Percentiles rank a stretch among this genome's conserved stretches.
phyloP scores from a whole-genome alignment of 805 yeast genomes.

The Teunomyces pallodes region DNA sequence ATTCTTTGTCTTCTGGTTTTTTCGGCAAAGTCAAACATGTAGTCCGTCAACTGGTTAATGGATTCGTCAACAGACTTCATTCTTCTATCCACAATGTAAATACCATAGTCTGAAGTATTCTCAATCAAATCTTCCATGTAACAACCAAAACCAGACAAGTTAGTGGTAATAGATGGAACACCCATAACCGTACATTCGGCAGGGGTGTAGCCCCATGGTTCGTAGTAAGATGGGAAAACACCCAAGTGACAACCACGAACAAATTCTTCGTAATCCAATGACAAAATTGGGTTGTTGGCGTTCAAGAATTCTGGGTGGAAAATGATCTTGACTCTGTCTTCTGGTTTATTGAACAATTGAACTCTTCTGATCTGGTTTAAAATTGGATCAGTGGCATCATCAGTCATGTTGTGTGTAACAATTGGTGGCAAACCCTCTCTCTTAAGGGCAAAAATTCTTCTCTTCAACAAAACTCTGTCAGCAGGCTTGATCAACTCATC shows the following conservation, averaged over 20 bases:
- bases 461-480: conserved; percentile 83
- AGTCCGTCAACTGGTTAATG: conserved; percentile 82
- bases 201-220: conserved; percentile 99
- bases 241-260: conserved; percentile 98
- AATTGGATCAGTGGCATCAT: conserved; percentile 88
- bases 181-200: conserved; percentile 99
- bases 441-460: conserved; percentile 90
- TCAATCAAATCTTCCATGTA: conserved; percentile 98
- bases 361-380: conserved; percentile 89
- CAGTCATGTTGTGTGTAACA: conserved; percentile 95
- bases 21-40: conserved; percentile 83
- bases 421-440: conserved; percentile 90
- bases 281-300: conserved; percentile 89
- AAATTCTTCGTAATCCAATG: conserved; percentile 94
- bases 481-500: conserved; percentile 83
- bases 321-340: conserved; percentile 89
- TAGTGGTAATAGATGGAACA: conserved; percentile 95
- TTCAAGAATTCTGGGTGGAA: conserved; percentile 97
- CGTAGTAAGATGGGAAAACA: conserved; percentile 97
- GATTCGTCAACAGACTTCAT: conserved; percentile 90
- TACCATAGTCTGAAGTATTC: conserved; percentile 92
- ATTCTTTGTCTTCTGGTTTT: conserved; percentile 96
- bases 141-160: conserved; percentile 95
- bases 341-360: conserved; percentile 82
- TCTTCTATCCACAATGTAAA: conserved; percentile 93